Evolutionary conservation across 1,284 basidiomycete genomes (phyloP).

Genomic region (Omphalotus olearius): DNA sequence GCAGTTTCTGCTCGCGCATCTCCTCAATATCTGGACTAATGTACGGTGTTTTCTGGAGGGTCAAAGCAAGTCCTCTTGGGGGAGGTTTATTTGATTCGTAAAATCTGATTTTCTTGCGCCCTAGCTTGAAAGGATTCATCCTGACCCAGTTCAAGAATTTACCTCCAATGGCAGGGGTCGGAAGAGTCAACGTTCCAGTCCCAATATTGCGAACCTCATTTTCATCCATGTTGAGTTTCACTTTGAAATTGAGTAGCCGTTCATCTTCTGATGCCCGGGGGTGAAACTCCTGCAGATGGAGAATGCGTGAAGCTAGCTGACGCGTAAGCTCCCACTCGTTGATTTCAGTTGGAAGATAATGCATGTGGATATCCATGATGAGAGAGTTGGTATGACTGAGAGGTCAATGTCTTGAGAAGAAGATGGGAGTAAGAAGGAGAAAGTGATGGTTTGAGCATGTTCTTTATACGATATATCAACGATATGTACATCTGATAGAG

Average conservation of each 20-base stretch:
- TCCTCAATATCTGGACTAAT: constrained; percentile 57
- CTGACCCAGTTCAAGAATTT: constrained; percentile 43
- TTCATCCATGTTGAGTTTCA: constrained; percentile 43
- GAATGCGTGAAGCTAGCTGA: constrained; percentile 45
- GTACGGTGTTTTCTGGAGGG: constrained; percentile 55
- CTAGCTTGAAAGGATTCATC: constrained; percentile 31
- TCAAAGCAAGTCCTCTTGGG: constrained; percentile 25
- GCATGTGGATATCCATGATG: constrained; percentile 47
- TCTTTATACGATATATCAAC: no score
- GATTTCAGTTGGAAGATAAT: constrained; percentile 39
- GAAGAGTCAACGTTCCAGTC: constrained; percentile 47
- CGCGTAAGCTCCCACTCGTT: constrained; percentile 55
- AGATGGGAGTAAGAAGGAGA: no score
- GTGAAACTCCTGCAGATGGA: constrained; percentile 46
- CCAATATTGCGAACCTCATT: constrained; percentile 57
- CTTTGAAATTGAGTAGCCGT: constrained; percentile 45
- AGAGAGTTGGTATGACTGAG: no score
- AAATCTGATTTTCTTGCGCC: constrained; percentile 37
- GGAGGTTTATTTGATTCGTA: constrained; percentile 23
- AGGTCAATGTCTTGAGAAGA: no score
- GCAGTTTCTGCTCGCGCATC: constrained; percentile 42
- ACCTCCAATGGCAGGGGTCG: constrained; percentile 32
- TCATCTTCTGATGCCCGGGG: constrained; percentile 18
- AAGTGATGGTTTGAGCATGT: no score
- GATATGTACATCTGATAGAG: no score